Evolutionary conservation across 2,329 filamentous ascomycete genomes (phyloP).

Genomic region (Aspergillus sp.): DNA sequence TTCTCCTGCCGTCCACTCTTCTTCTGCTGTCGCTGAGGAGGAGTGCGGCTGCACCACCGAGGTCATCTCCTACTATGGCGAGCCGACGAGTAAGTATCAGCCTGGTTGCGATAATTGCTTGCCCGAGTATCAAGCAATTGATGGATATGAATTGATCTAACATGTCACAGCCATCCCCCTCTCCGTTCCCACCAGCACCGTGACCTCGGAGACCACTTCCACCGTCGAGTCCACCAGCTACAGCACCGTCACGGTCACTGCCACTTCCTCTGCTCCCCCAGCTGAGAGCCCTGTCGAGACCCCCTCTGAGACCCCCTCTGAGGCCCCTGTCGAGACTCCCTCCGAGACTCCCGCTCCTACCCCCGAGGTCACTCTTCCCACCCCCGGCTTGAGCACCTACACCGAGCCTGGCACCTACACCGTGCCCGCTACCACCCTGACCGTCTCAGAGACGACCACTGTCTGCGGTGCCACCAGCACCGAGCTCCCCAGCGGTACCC

Average conservation of each 20-base stretch:
- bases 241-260: constrained; percentile 18
- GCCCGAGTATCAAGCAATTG: neutral
- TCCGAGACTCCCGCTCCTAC: constrained; percentile 16
- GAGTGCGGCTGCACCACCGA: constrained; percentile 72
- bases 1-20: constrained; percentile 25
- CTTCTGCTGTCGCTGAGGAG: constrained; percentile 38
- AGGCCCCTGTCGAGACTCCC: neutral
- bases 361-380: constrained; percentile 40
- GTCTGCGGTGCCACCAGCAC: constrained; percentile 65
- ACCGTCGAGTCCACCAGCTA: constrained; percentile 18
- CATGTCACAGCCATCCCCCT: constrained; percentile 37
- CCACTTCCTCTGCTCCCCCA: neutral
- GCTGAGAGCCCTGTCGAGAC: neutral
- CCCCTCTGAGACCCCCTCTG: neutral
- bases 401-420: constrained; percentile 72
- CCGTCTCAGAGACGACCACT: constrained; percentile 65
- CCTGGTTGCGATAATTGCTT: neutral
- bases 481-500: constrained; percentile 60
- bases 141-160: constrained; percentile 17
- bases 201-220: constrained; percentile 20
- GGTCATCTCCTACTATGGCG: constrained; percentile 69
- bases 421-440: constrained; percentile 70
- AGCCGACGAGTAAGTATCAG: constrained; percentile 57
- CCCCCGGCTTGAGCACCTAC: constrained; percentile 53
- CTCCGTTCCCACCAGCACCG: constrained; percentile 19